A percentile compares a stretch with the other conserved stretches of the same genome.
Evolutionary conservation across 1,284 basidiomycete species (phyloP).

Genomic region (Cerioporus squamosus): DNA sequence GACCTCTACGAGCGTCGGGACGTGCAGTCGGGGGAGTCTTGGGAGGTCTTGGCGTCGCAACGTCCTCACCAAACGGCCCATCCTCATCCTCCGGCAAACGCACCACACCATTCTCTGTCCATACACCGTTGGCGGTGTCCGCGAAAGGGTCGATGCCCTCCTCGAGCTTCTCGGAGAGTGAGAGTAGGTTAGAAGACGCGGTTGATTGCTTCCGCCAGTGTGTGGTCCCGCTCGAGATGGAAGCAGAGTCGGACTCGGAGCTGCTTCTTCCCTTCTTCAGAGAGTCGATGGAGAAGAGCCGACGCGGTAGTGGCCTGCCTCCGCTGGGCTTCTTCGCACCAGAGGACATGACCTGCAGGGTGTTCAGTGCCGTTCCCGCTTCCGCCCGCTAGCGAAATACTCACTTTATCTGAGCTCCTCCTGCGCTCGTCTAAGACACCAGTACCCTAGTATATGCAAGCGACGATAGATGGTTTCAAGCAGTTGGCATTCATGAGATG

Average conservation of each 20-base stretch:
- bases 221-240: conserved; percentile 16
- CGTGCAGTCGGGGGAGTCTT: conserved; percentile 13
- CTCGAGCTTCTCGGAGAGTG: conserved; percentile 21
- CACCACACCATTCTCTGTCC: conserved; percentile 24
- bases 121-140: conserved; percentile 7
- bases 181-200: conserved; percentile 23
- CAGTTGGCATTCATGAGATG: too few species aligned
- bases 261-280: conserved; percentile 30
- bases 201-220: conserved; percentile 19
- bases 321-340: conserved; percentile 36
- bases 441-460: too few species aligned
- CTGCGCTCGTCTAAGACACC: too few species aligned
- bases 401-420: too few species aligned
- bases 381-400: too few species aligned
- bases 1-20: not conserved
- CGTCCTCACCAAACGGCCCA: conserved; percentile 1
- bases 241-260: conserved; percentile 26
- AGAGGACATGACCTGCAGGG: conserved; percentile 13
- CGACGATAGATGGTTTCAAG: too few species aligned
- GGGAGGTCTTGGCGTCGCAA: conserved; percentile 11
- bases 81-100: conserved; percentile 22
- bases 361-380: too few species aligned
- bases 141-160: conserved; percentile 19
- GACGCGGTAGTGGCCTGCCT: conserved; percentile 34
- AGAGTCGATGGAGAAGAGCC: conserved; percentile 41